Conservation (phyloP, 495 filamentous ascomycete genomes). For the Neurospora cerealis region DNA sequence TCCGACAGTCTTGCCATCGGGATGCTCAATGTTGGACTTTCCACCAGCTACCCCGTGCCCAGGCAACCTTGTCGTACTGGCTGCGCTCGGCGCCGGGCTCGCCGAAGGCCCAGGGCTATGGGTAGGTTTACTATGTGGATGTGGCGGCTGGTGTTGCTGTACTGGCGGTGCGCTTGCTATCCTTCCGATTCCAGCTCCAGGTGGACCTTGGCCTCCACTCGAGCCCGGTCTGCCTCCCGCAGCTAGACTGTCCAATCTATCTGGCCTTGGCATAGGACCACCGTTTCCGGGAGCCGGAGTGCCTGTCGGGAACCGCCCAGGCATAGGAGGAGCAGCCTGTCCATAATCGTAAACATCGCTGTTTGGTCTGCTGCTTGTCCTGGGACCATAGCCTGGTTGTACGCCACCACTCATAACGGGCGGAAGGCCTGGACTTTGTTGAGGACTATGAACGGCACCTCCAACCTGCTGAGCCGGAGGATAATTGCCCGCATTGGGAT, state of each 20-base stretch:
- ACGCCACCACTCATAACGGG: constrained; percentile 3
- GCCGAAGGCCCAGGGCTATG: constrained; percentile 17
- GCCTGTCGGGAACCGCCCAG: neutral
- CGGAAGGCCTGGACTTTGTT: constrained; percentile 18
- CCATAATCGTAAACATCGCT: constrained; percentile 15
- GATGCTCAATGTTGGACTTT: constrained; percentile 8
- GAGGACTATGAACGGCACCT: neutral
- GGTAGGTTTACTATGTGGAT: constrained; percentile 12
- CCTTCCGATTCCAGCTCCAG: constrained; percentile 2
- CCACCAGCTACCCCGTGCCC: constrained; percentile 4
- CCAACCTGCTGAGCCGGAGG: neutral
- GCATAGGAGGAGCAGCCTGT: neutral
- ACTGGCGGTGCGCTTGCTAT: constrained; percentile 22
- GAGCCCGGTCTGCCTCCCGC: constrained; percentile 8
- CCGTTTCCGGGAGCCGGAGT: neutral
- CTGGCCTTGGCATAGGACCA: constrained; percentile 16
- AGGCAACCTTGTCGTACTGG: constrained; percentile 11
- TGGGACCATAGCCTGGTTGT: constrained; percentile 15
- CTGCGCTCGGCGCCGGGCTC: constrained; percentile 22
- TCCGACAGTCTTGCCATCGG: constrained; percentile 42
- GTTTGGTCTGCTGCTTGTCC: constrained; percentile 14
- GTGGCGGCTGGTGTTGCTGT: constrained; percentile 6
- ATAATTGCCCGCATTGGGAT: constrained; percentile 17
- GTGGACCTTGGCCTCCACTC: neutral
- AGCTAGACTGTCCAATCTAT: constrained; percentile 11